These are phyloP conservation scores for Paramecium caudatum DNA, from an alignment of 73 alveolate genomes.

Conservation along the genomic window DNA sequence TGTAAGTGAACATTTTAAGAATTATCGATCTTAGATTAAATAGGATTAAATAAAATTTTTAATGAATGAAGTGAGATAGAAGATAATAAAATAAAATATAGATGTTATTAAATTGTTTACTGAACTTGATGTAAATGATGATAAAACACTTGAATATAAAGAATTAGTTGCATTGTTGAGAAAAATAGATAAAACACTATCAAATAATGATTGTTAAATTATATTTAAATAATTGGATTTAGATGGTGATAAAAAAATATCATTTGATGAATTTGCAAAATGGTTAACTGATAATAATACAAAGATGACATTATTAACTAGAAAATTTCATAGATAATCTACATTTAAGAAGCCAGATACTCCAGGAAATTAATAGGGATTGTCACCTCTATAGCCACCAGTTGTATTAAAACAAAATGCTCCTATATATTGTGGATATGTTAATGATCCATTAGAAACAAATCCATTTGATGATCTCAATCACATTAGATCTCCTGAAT, in stretches of 20 bases:
- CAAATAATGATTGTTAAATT: slow-evolving; percentile 51
- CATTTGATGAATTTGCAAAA: slow-evolving; percentile 76
- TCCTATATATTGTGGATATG: background rate
- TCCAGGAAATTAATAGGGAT: background rate
- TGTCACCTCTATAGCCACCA: background rate
- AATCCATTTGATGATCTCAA: slow-evolving; percentile 19
- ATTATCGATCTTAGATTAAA: slow-evolving; percentile 56
- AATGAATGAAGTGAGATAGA: slow-evolving; percentile 73
- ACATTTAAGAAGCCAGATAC: background rate
- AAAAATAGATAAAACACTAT: slow-evolving; percentile 51
- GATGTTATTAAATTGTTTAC: slow-evolving; percentile 68
- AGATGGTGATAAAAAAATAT: slow-evolving; percentile 67
- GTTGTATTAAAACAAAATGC: background rate
- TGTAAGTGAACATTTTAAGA: slow-evolving; percentile 66
- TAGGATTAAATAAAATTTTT: slow-evolving; percentile 59
- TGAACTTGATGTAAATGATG: slow-evolving; percentile 61
- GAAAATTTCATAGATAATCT: slow-evolving; percentile 4
- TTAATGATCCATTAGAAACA: background rate
- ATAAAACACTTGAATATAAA: slow-evolving; percentile 48
- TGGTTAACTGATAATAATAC: slow-evolving; percentile 74
- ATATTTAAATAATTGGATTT: slow-evolving; percentile 71
- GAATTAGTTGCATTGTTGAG: slow-evolving; percentile 57
- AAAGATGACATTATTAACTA: slow-evolving; percentile 46
- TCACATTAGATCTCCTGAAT: background rate
- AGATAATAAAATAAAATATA: slow-evolving; percentile 65